Evolutionary conservation across 768 basidiomycete genomes (phyloP), one percentile per base, ranked within the genome.

Genomic region (Boletus reticulatus): DNA sequence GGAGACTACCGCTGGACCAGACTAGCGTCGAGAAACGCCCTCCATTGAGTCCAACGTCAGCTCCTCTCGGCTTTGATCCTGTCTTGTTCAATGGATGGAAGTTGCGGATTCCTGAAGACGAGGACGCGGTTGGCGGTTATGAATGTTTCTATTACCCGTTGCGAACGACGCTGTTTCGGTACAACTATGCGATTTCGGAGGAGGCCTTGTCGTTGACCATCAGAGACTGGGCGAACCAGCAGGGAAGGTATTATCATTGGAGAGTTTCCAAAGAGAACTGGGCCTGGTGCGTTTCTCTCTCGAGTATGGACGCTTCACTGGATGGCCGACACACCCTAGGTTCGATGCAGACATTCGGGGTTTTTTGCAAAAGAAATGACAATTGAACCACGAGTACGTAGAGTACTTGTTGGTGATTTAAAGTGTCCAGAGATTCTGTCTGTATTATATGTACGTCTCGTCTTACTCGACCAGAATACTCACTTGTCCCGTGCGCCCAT

Each of bases 111-210:
- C 2, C 1, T 20, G 1, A 0, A 3, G 4, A 13, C 4, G 0
- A 1, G 0, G 2, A 10, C 1, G 14, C 14, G 34, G 34, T 36
- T 6, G 14, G 14, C 2, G 32, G 43, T 3, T 58, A 43, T 24
- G 48, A 55, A 1, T 49, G 45, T 5, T 20, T 44, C 8, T 44
- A 52, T 22, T 37, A 56, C 16, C 46, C 42, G 11, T 4, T 68
- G 8, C 48, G 44, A 39, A 22, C 61, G 36, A 68, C 67, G 0
- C 2, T 70, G 13, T 63, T 70, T 56, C 63, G 67, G 10, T 70
- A 70, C 47, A 63, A 61, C 14, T 68, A 66, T 34, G 43, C 47
- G n/a, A 38, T 68, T 2, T 59, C 66, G 14, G 51, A 61, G 17
- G 49, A 63, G 19, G 4, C 13, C 2, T 19, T 58, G 51, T 29